Percentiles rank a stretch among this genome's conserved stretches.
Evolutionary conservation across 257 asterid genomes (phyloP).

Genomic region (Galeopsis tetrahit): DNA sequence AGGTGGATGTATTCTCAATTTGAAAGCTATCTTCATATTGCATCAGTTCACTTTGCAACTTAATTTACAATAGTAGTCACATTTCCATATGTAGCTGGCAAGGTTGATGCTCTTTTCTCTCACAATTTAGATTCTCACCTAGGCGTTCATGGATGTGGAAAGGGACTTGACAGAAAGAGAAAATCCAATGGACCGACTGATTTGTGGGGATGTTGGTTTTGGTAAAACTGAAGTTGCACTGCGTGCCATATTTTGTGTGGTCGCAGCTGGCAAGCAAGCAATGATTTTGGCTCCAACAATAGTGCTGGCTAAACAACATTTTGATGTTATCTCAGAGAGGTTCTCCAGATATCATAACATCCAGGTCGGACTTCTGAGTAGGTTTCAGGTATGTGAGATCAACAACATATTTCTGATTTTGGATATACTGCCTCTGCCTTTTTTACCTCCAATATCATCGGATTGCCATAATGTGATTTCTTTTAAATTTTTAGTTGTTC

Average conservation of each 20-base stretch:
- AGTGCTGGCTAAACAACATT: slow-evolving; percentile 95
- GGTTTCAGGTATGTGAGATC: slow-evolving; percentile 82
- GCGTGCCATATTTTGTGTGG: slow-evolving; percentile 94
- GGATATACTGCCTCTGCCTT: slow-evolving; percentile 1
- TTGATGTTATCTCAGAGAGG: slow-evolving; percentile 83
- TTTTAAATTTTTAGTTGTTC: slow-evolving; percentile 6
- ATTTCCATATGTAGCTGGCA: slow-evolving; percentile 31
- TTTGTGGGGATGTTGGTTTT: slow-evolving; percentile 99
- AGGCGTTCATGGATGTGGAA: slow-evolving; percentile 94
- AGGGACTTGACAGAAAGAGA: slow-evolving; percentile 89
- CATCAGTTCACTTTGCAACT: slow-evolving; percentile 18
- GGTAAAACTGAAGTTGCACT: slow-evolving; percentile 99
- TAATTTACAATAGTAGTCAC: slow-evolving; percentile 5
- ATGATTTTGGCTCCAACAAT: slow-evolving; percentile 97
- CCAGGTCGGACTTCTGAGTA: slow-evolving; percentile 84
- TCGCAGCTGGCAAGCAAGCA: slow-evolving; percentile 88
- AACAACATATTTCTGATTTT: slow-evolving; percentile 18
- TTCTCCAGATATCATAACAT: slow-evolving; percentile 68
- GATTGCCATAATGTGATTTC: slow-evolving; percentile 8
- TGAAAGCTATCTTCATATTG: slow-evolving; percentile 13
- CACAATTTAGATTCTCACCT: slow-evolving; percentile 52
- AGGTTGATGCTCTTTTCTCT: slow-evolving; percentile 47
- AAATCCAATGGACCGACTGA: slow-evolving; percentile 93
- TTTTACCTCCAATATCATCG: slow-evolving; percentile 18
- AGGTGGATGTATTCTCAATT: slow-evolving; percentile 20